Evolutionary conservation across 441 rosid genomes (phyloP).

Genomic region (Raphanus hybrid): DNA sequence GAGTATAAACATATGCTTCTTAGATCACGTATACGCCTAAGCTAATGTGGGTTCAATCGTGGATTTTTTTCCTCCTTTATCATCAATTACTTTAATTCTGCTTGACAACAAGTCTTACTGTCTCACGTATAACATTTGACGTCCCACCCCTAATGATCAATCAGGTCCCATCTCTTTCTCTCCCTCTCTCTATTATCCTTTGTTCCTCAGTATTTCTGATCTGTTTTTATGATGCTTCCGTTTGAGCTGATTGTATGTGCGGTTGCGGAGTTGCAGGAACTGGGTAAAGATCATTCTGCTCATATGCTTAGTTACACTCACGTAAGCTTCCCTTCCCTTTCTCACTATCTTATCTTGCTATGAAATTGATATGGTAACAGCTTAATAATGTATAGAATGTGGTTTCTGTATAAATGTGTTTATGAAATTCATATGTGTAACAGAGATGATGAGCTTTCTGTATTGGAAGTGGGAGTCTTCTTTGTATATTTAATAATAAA

Average conservation of each 20-base stretch:
- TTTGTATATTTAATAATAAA: too few species aligned
- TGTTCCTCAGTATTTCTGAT: neutral
- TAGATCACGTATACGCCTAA: slow-evolving; percentile 24
- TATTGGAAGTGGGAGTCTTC: neutral
- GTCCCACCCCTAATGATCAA: neutral
- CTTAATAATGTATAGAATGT: neutral
- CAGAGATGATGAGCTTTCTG: neutral
- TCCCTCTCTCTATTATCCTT: too few species aligned
- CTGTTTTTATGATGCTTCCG: neutral
- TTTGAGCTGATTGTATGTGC: neutral
- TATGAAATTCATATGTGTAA: neutral
- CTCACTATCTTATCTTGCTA: neutral
- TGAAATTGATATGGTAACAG: neutral
- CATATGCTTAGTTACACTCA: neutral
- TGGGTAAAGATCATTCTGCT: neutral
- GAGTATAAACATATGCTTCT: slow-evolving; percentile 46
- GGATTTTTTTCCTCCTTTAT: too few species aligned
- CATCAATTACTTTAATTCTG: neutral
- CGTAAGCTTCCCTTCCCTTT: neutral
- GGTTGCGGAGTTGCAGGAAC: neutral
- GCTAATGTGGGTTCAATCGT: too few species aligned
- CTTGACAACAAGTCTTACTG: too few species aligned
- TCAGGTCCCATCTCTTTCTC: neutral
- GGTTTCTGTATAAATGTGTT: neutral
- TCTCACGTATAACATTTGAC: neutral